Conservation (phyloP, 345 rosid genomes). For the Gynandropsis gynandra region DNA sequence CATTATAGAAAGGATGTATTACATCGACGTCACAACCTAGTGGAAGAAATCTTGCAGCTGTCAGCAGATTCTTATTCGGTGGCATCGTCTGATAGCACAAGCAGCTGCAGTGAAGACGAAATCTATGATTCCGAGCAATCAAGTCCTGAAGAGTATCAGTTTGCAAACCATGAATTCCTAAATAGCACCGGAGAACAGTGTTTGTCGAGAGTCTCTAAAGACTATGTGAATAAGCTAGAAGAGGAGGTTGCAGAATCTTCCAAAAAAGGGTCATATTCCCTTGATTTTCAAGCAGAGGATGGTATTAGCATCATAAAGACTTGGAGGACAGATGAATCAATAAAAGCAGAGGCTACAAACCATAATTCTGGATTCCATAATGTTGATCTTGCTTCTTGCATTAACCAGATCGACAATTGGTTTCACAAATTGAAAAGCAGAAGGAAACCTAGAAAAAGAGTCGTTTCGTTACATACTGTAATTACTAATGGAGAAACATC, state of each 20-base stretch:
- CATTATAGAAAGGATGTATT: conserved; percentile 78
- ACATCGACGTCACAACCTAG: conserved; percentile 75
- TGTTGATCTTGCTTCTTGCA: conserved; percentile 33
- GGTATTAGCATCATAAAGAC: conserved; percentile 24
- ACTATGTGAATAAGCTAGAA: conserved; percentile 23
- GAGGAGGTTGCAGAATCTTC: conserved; percentile 29
- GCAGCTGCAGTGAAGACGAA: conserved; percentile 76
- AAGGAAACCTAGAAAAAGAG: conserved; percentile 53
- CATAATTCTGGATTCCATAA: conserved; percentile 28
- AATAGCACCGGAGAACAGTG: conserved; percentile 20
- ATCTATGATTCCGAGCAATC: conserved; percentile 37
- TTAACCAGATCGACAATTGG: conserved; percentile 37
- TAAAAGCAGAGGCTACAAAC: conserved; percentile 25
- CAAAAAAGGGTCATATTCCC: conserved; percentile 19
- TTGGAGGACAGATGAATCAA: conserved; percentile 25
- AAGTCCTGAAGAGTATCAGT: conserved; percentile 33
- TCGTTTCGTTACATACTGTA: conserved; percentile 35
- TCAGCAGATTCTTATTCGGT: conserved; percentile 82
- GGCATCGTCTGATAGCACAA: conserved; percentile 68
- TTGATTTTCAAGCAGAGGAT: conserved; percentile 33
- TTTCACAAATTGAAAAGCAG: conserved; percentile 44
- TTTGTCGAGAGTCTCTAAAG: conserved; percentile 16
- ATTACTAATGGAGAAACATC: conserved; percentile 29
- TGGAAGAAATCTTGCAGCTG: conserved; percentile 89
- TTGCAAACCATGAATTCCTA: conserved; percentile 27